Conservation (phyloP, 2,329 filamentous ascomycete species). For the Lithohypha guttulata region DNA sequence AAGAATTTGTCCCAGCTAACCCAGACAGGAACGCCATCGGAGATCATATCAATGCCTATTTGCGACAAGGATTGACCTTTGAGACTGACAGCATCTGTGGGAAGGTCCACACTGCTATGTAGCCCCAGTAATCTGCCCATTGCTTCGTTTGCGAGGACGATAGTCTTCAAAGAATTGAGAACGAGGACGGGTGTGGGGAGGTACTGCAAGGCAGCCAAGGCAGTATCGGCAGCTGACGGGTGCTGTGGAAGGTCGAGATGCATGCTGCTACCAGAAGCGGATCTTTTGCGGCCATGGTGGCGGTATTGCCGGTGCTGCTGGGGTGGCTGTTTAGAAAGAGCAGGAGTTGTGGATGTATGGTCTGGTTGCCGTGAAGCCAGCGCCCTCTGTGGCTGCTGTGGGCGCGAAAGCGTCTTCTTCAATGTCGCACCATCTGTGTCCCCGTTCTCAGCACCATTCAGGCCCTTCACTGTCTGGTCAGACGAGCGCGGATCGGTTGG, state of each 20-base stretch:
- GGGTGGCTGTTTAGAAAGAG: too few relatives aligned
- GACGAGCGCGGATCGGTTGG: too few relatives aligned
- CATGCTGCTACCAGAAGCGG: constrained; percentile 3
- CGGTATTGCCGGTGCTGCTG: too few relatives aligned
- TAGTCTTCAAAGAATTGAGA: constrained; percentile 56
- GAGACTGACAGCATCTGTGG: constrained; percentile 38
- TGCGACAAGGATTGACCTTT: constrained; percentile 57
- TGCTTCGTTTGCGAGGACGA: constrained; percentile 64
- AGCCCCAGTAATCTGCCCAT: constrained; percentile 60
- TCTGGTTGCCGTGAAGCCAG: too few relatives aligned
- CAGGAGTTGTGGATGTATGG: too few relatives aligned
- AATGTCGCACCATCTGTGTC: too few relatives aligned
- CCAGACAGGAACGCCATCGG: constrained; percentile 49
- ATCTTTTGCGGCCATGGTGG: constrained; percentile 4
- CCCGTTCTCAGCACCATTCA: too few relatives aligned
- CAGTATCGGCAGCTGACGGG: constrained; percentile 26
- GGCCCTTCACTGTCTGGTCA: too few relatives aligned
- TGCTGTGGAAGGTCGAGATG: constrained; percentile 16
- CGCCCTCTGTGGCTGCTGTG: too few relatives aligned
- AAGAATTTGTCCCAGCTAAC: constrained; percentile 46
- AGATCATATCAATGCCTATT: constrained; percentile 62
- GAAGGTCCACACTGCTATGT: constrained; percentile 26
- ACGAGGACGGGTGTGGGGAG: constrained; percentile 62
- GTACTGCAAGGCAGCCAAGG: constrained; percentile 61
- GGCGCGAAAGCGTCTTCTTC: too few relatives aligned